phyloP scores from a whole-genome alignment of 169 alveolate species.

The Eimeria acervulina region DNA sequence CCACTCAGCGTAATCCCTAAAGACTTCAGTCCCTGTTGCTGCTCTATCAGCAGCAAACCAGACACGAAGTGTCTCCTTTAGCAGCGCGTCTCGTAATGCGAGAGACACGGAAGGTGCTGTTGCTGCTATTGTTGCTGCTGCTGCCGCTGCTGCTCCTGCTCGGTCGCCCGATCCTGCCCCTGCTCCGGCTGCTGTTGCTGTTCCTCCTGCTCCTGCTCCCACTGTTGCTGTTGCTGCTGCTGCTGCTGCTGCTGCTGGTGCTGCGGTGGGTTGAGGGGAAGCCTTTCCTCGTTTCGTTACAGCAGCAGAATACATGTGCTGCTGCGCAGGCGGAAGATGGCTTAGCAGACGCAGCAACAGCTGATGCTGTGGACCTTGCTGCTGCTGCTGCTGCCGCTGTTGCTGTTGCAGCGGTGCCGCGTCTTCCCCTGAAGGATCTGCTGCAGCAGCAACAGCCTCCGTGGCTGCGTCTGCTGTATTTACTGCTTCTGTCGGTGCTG shows the following conservation, averaged over 20 bases:
- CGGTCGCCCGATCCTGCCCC: neutral
- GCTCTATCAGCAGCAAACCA: conserved; percentile 67
- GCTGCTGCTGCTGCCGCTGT: conserved; percentile 2
- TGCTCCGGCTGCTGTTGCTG: conserved; percentile 16
- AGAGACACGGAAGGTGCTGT: conserved; percentile 15
- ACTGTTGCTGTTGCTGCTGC: conserved; percentile 37
- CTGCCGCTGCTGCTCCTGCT: neutral
- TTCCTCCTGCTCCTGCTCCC: neutral
- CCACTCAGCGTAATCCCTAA: conserved; percentile 53
- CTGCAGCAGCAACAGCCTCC: too few relatives aligned
- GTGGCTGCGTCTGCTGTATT: neutral
- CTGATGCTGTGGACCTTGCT: neutral
- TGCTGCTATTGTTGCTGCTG: conserved; percentile 41
- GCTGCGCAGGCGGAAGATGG: conserved; percentile 13
- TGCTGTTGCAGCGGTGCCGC: neutral
- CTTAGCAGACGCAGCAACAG: neutral
- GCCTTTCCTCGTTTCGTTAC: neutral
- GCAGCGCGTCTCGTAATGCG: conserved; percentile 22
- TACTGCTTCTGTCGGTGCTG: neutral
- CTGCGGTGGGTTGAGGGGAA: neutral
- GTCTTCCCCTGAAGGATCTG: neutral
- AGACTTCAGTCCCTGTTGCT: conserved; percentile 36
- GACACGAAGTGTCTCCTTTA: conserved; percentile 61
- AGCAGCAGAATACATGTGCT: neutral
- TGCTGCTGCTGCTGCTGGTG: conserved; percentile 17